Evolutionary conservation across 1,139 yeast genomes (phyloP), one percentile per base, ranked within the genome.

Genomic region (Magnusiomyces tetraspermus): DNA sequence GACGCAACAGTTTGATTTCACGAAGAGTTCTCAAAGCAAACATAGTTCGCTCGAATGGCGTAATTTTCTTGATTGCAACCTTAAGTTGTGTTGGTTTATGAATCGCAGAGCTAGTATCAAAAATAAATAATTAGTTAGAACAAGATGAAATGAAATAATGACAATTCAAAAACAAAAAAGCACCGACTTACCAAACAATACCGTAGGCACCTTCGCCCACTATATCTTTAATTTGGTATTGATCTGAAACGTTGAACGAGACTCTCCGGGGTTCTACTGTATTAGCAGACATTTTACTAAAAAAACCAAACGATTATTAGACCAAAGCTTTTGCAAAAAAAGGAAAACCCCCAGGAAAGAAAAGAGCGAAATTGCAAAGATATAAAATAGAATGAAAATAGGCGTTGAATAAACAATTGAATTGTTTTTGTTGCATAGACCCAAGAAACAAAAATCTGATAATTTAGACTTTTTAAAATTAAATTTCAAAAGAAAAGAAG

Each of bases 151-250:
- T 24, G 22, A 19, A 28, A 8, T 8, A 28, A 28, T 28, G 33
- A 28, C 6, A 28, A 28, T n/a, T n/a, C n/a, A 28, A 28, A 28
- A 6, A 8, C 6, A 28, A 28, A 6, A 28, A 28, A 28, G 11
- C 11, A 28, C 11, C 5, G 13, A 49, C 54, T 36, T 46, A 52
- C 54, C 97, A 90, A 22, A 92, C 98, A 17, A 92, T 80, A 3
- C 98, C 98, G 64, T 92, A 92, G 1, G 98, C 98, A n/a, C 98
- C 98, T 67, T 90, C 97, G 5, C 98, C 98, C 15, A 88, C 86
- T 19, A 90, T 80, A 61, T 86, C 94, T 46, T 82, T 74, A 49
- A 90, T 81, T 67, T 87, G 88, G 67, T 90, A 90, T 63, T 86
- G 88, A 55, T 86, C 87, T 45, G 94, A 83, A 24, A 92, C 94